Conservation (phyloP, 1,284 basidiomycete species). For the Fomitopsis betulina region DNA sequence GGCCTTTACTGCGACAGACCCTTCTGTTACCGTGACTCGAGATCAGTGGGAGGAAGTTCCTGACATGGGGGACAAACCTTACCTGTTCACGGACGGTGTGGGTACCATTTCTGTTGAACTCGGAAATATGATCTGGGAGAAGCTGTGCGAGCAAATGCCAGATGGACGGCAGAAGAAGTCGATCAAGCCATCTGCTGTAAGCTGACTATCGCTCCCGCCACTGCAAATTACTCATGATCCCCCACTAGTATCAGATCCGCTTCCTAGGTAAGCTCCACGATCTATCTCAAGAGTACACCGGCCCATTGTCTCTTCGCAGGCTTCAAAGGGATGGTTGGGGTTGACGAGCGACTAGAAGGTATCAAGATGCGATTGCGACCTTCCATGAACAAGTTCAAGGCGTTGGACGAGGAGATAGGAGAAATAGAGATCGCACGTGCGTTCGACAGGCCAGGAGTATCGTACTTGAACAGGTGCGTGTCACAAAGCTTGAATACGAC, state of each 20-base stretch:
- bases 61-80: constrained; percentile 43
- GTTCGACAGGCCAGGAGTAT: constrained; percentile 50
- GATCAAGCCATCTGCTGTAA: constrained; percentile 55
- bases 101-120: constrained; percentile 68
- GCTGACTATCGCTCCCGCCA: constrained; percentile 17
- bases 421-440: constrained; percentile 68
- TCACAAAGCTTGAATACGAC: constrained; percentile 7
- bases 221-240: not conserved
- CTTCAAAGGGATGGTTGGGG: constrained; percentile 68
- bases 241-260: constrained; percentile 63
- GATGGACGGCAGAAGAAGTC: constrained; percentile 18
- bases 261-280: constrained; percentile 45
- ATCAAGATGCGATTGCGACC: constrained; percentile 59
- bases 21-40: constrained; percentile 52
- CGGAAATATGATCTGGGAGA: constrained; percentile 52
- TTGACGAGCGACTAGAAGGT: constrained; percentile 51
- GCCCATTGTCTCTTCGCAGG: constrained; percentile 11
- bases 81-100: constrained; percentile 69
- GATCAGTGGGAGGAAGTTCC: constrained; percentile 56
- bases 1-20: constrained; percentile 78
- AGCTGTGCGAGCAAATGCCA: constrained; percentile 41
- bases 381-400: constrained; percentile 73
- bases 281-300: not conserved
- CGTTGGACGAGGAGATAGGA: constrained; percentile 38
- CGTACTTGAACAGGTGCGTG: constrained; percentile 59